Base-by-base conservation (phyloP, 495 filamentous ascomycete genomes). In the Penicillium goetzii region DNA sequence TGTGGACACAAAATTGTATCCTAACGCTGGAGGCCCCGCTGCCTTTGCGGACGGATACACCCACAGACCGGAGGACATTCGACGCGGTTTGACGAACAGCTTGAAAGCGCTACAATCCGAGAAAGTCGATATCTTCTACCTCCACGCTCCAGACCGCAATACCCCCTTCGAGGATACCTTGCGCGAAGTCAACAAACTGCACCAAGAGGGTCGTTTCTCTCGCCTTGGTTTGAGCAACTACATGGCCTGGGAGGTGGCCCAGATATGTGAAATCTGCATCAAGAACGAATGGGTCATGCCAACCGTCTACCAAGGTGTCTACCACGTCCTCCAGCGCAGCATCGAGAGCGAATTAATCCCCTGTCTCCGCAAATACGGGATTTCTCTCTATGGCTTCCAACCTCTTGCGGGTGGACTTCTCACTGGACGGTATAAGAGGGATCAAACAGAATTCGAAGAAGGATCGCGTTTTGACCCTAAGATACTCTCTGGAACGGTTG, bases 1-100 rank as follows among this genome's bases (percentile, higher is more conserved):
- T 3, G 79, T 88, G 72, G 82, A 80, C 59, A 86, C 84, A 0
- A 86, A 86, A 61, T 74, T 80, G 40, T 82, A 77, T 56, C 83
- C 82, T 0, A 78, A 70, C 17, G 62, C 58, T 1, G 52, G 50
- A 6, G 49, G 59, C 15, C 33, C 54, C 10, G 34, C 57, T 21
- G 30, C 54, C 17, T 43, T 50, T 40, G 47, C 23, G 33, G 61
- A 67, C n/a, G 47, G 34, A 28, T 64, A 64, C 55, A 58, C 74
- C 55, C 75, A 60, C 69, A 59, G 49, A 11, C 73, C 79, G 0
- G 75, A 76, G 19, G 74, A 83, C 56, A 49, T 83, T 56, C 66
- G 74, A 0, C 62, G 65, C 6, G 69, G 74, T 5, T 68, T 84
- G n/a, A 56, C 69, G 59, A 68, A 73, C 3, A 81, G 77, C 51